A percentile compares a stretch with the other conserved stretches of the same genome.
These are phyloP conservation scores for Stephanodiscus triporus DNA, from an alignment of 108 stramenopile species.

Conservation along the genomic window DNA sequence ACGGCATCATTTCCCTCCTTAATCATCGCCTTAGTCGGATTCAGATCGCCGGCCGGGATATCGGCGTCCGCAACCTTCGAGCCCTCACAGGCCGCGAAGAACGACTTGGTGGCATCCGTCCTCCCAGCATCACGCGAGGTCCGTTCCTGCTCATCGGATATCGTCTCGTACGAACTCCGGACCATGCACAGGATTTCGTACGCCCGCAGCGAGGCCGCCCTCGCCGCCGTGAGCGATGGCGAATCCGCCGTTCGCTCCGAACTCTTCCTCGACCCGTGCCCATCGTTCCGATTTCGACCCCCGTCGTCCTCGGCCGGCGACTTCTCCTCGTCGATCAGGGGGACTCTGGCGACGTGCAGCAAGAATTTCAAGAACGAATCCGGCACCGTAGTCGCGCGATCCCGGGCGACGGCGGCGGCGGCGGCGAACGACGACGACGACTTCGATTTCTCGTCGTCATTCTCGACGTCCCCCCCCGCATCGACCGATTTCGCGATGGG, in stretches of 20 bases:
- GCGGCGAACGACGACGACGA: not conserved
- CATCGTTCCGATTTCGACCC: not conserved
- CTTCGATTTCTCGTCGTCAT: not conserved
- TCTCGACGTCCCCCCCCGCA: no score
- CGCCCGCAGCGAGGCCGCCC: conserved; percentile 21
- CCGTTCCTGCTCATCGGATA: not conserved
- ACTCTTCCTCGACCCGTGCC: not conserved
- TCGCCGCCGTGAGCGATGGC: conserved; percentile 1
- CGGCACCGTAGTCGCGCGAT: conserved; percentile 12
- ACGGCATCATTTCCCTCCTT: not conserved
- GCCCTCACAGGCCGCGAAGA: conserved; percentile 37
- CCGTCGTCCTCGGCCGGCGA: not conserved
- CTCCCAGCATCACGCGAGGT: not conserved
- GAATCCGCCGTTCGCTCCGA: not conserved
- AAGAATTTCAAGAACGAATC: conserved; percentile 46
- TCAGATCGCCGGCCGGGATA: not conserved
- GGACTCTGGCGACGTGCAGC: conserved; percentile 20
- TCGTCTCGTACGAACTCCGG: conserved; percentile 6
- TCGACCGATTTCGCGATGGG: no score
- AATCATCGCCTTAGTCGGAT: not conserved
- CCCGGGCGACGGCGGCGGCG: not conserved
- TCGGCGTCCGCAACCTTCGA: not conserved
- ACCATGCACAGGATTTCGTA: conserved; percentile 26
- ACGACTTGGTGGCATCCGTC: conserved; percentile 29
- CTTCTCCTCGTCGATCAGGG: conserved; percentile 26